Conservation (phyloP, 2,329 filamentous ascomycete species). For the Aureobasidium zeae region DNA sequence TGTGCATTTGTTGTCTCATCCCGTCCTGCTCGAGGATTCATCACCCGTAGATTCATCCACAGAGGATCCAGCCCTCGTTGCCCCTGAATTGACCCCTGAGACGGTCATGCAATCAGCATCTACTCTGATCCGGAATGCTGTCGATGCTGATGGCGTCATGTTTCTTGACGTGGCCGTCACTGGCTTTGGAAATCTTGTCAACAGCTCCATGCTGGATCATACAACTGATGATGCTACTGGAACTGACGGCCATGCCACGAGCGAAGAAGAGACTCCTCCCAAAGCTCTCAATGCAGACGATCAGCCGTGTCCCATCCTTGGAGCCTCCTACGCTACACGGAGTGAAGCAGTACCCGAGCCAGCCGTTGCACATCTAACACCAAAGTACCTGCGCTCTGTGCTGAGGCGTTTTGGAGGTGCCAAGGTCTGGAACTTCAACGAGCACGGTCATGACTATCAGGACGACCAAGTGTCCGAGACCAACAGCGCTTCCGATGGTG, state of each 20-base stretch:
- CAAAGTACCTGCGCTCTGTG: slow-evolving; percentile 19
- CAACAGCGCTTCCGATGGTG: slow-evolving; percentile 2
- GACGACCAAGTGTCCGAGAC: slow-evolving; percentile 22
- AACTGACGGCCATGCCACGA: background rate
- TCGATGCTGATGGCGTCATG: slow-evolving; percentile 41
- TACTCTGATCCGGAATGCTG: slow-evolving; percentile 38
- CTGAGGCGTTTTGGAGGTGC: slow-evolving; percentile 26
- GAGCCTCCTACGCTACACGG: background rate
- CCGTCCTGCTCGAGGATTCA: background rate
- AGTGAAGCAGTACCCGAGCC: background rate
- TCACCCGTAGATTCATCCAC: background rate
- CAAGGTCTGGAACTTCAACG: slow-evolving; percentile 28
- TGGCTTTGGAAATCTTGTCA: slow-evolving; percentile 22
- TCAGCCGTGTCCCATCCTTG: slow-evolving; percentile 1
- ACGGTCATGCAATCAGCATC: slow-evolving; percentile 38
- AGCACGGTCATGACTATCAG: slow-evolving; percentile 22
- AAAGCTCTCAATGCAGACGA: background rate
- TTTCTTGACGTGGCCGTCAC: slow-evolving; percentile 31
- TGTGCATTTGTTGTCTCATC: background rate
- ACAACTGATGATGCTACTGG: background rate
- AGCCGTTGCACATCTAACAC: slow-evolving; percentile 2
- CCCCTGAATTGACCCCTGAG: background rate
- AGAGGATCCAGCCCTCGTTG: background rate
- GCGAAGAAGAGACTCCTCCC: background rate
- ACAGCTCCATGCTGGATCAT: background rate